A percentile compares a stretch with the other conserved stretches of the same genome.
Evolutionary conservation across 306 rosid genomes (phyloP).

Genomic region (Dalbergia cultrata): DNA sequence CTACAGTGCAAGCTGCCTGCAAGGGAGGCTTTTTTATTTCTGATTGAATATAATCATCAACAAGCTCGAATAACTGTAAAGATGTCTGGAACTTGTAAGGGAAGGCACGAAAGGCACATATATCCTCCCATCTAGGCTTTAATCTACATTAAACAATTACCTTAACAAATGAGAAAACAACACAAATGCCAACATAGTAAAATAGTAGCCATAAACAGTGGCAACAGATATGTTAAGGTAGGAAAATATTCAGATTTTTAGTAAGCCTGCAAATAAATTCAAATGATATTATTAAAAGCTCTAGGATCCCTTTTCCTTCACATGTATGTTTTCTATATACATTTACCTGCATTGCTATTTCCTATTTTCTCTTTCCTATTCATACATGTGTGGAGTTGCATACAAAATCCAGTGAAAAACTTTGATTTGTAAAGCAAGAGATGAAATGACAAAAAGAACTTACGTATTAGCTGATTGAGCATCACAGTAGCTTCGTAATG

Average conservation of each 20-base stretch:
- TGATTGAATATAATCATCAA: conserved; percentile 88
- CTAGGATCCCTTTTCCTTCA: conserved; percentile 19
- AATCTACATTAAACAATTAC: conserved; percentile 54
- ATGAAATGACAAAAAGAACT: conserved; percentile 46
- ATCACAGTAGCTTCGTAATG: conserved; percentile 78
- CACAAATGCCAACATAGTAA: conserved; percentile 21
- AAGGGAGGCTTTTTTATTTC: conserved; percentile 77
- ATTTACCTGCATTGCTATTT: background rate
- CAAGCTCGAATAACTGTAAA: conserved; percentile 85
- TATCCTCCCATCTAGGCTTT: conserved; percentile 73
- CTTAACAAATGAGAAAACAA: conserved; percentile 35
- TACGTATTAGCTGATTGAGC: conserved; percentile 67
- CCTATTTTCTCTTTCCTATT: conserved; percentile 20
- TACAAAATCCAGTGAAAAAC: conserved; percentile 27
- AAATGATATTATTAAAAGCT: conserved; percentile 26
- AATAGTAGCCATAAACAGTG: conserved; percentile 9
- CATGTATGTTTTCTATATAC: background rate
- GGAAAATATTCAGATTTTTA: background rate
- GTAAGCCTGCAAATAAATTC: conserved; percentile 14
- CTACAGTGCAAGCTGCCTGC: conserved; percentile 74
- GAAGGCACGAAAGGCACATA: conserved; percentile 84
- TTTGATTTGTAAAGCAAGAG: conserved; percentile 34
- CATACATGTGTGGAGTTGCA: conserved; percentile 9
- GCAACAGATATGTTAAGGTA: conserved; percentile 34
- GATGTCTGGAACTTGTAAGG: conserved; percentile 92